Percentiles rank a stretch among this genome's conserved stretches.
These are phyloP conservation scores for Phlyctochytrium arcticum DNA, from an alignment of 192 early-diverging fungal genomes.

Conservation along the genomic window DNA sequence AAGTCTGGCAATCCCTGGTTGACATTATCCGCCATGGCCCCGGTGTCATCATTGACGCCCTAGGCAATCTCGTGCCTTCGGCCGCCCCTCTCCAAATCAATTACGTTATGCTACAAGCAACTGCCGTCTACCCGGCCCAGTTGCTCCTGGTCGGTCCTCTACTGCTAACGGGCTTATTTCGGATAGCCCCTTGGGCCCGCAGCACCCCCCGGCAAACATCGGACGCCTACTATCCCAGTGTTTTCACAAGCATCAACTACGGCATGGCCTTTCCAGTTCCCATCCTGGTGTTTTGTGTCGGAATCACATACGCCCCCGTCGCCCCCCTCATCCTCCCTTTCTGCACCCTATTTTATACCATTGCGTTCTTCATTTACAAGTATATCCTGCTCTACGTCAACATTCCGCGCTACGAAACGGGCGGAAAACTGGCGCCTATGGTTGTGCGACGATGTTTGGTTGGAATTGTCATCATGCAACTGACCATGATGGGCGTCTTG, in stretches of 20 bases:
- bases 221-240: constrained; percentile 50
- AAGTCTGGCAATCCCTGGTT: constrained; percentile 25
- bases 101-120: constrained; percentile 43
- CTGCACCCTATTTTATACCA: constrained; percentile 41
- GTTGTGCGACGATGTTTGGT: constrained; percentile 43
- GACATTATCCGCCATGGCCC: constrained; percentile 32
- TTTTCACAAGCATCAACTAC: constrained; percentile 49
- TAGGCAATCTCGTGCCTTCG: constrained; percentile 5
- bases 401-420: constrained; percentile 49
- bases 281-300: constrained; percentile 48
- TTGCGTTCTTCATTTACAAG: constrained; percentile 51
- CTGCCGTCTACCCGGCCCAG: constrained; percentile 41
- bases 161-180: constrained; percentile 38
- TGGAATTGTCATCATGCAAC: constrained; percentile 49
- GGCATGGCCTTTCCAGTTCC: constrained; percentile 48
- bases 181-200: constrained; percentile 23
- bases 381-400: constrained; percentile 53
- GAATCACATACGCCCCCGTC: constrained; percentile 43
- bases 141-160: constrained; percentile 44
- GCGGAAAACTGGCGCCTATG: constrained; percentile 40
- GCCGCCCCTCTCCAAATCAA: constrained; percentile 34
- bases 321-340: constrained; percentile 50
- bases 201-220: constrained; percentile 39
- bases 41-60: constrained; percentile 33
- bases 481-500: constrained; percentile 51